These are phyloP conservation scores for Waltiozyma sp. DNA, from an alignment of 1,139 yeast genomes.

Conservation along the genomic window DNA sequence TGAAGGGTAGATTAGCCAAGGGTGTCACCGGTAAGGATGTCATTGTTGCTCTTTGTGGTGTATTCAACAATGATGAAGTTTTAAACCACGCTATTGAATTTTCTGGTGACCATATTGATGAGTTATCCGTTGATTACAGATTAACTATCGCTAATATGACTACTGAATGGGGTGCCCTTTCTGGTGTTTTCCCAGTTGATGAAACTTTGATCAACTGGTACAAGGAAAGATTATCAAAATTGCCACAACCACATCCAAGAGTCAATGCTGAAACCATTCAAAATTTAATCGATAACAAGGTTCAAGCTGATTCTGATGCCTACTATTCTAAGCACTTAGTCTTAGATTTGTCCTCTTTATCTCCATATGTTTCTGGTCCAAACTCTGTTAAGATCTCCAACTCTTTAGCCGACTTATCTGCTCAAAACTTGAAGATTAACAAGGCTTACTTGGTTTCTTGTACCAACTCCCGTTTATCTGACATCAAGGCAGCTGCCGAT, in stretches of 20 bases:
- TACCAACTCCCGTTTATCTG: slow-evolving; percentile 88
- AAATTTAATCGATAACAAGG: slow-evolving; percentile 32
- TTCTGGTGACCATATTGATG: slow-evolving; percentile 72
- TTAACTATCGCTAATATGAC: slow-evolving; percentile 98
- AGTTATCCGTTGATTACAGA: slow-evolving; percentile 78
- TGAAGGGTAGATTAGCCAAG: slow-evolving; percentile 66
- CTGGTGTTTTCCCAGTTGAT: slow-evolving; percentile 95
- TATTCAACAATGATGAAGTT: slow-evolving; percentile 92
- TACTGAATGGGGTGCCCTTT: slow-evolving; percentile 98
- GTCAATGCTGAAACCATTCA: slow-evolving; percentile 53
- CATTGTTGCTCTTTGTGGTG: slow-evolving; percentile 90
- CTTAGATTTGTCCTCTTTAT: slow-evolving; percentile 69
- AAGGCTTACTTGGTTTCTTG: slow-evolving; percentile 97
- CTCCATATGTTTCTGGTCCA: slow-evolving; percentile 95
- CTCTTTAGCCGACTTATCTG: slow-evolving; percentile 63
- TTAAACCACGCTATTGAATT: slow-evolving; percentile 96
- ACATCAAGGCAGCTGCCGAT: slow-evolving; percentile 88
- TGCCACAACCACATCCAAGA: slow-evolving; percentile 82
- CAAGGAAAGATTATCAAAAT: slow-evolving; percentile 46
- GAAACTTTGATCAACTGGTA: slow-evolving; percentile 68
- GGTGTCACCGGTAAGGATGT: slow-evolving; percentile 97
- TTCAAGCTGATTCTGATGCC: slow-evolving; percentile 64
- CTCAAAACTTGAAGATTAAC: slow-evolving; percentile 64
- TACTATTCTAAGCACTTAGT: slow-evolving; percentile 77
- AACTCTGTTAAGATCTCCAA: slow-evolving; percentile 89